Evolutionary conservation across 2,329 filamentous ascomycete species (phyloP), one percentile per base, ranked within the genome.

Genomic region (Colletotrichum shisoi): DNA sequence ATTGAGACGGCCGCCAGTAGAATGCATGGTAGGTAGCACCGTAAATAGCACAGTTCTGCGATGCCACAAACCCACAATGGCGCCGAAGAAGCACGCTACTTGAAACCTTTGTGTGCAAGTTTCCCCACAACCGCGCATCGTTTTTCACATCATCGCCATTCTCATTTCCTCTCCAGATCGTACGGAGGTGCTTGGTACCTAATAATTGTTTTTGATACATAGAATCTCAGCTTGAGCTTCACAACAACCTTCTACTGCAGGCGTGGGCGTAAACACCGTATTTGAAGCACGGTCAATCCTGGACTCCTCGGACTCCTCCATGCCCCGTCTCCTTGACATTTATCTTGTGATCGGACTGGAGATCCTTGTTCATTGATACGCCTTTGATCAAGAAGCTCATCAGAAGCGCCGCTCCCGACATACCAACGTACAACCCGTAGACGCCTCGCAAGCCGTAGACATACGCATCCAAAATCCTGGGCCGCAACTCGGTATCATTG

Each of bases 391-490:
- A 40, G 27, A 62, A 15, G 21, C 49, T 62, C 17, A 62, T 62
- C 19, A 62, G 31, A 12, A 62, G 34, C 24, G 42, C 49, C 3
- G n/a, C 12, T 12, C 49, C 49, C 5, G 13, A 62, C 15, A 54
- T 15, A 2, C 49, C 19, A 11, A 62, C 19, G 12, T 62, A 48
- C 31, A 62, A 8, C 12, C 31, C 12, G 8, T 62, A 62, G 17
- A 62, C 39, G 13, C 49, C n/a, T 56, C 8, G 9, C n/a, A 62
- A 44, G 49, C 40, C 12, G 13, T 48, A 46, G 3, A 62, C 5
- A 4, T 62, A 62, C 13, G 17, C 19, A 46, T 62, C 40, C 13
- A 62, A 8, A n/a, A 62, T 62, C 24, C 56, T 61, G 12, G 6
- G 34, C 24, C 11, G 2, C 9, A 54, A 4, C n/a, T n/a, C 31